phyloP scores from a whole-genome alignment of 1,284 basidiomycete species.

The Sporisorium reilianum region DNA sequence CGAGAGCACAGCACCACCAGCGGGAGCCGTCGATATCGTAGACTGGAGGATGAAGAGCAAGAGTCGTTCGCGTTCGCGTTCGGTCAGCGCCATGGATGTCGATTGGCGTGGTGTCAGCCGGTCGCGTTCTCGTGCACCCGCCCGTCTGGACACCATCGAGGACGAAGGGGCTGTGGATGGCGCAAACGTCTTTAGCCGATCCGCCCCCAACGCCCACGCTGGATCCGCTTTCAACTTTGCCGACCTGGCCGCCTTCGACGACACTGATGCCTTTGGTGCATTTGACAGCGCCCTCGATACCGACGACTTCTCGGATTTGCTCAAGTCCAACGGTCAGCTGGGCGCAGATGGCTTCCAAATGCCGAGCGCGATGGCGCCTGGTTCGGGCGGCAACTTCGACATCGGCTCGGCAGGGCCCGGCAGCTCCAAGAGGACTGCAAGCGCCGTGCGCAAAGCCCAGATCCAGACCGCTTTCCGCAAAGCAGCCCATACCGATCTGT shows the following conservation, averaged over 20 bases:
- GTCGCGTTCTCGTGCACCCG: slow-evolving; percentile 87
- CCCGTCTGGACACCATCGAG: slow-evolving; percentile 49
- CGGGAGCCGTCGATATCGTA: slow-evolving; percentile 57
- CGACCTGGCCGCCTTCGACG: slow-evolving; percentile 48
- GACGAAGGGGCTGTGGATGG: slow-evolving; percentile 45
- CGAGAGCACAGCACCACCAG: slow-evolving; percentile 47
- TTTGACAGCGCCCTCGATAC: slow-evolving; percentile 49
- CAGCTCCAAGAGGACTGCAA: slow-evolving; percentile 27
- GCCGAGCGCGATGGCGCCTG: slow-evolving; percentile 11
- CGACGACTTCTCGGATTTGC: slow-evolving; percentile 39
- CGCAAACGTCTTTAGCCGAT: slow-evolving; percentile 47
- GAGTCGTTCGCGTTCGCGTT: slow-evolving; percentile 70
- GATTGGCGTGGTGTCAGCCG: slow-evolving; percentile 94
- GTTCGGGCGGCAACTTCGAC: slow-evolving; percentile 15
- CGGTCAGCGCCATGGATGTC: slow-evolving; percentile 84
- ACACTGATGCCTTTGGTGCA: slow-evolving; percentile 35
- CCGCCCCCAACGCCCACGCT: slow-evolving; percentile 43
- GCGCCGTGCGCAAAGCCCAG: slow-evolving; percentile 44
- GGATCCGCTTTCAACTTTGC: slow-evolving; percentile 47
- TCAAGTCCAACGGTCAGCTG: slow-evolving; percentile 19
- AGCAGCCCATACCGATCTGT: slow-evolving; percentile 62
- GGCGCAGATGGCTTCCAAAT: slow-evolving; percentile 10
- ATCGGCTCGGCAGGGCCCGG: slow-evolving; percentile 20
- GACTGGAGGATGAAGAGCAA: slow-evolving; percentile 69
- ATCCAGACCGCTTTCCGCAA: slow-evolving; percentile 60